Percentiles rank a stretch among this genome's conserved stretches.
phyloP scores from a whole-genome alignment of 176 grass and related monocot species.

The Triticum turgidum region DNA sequence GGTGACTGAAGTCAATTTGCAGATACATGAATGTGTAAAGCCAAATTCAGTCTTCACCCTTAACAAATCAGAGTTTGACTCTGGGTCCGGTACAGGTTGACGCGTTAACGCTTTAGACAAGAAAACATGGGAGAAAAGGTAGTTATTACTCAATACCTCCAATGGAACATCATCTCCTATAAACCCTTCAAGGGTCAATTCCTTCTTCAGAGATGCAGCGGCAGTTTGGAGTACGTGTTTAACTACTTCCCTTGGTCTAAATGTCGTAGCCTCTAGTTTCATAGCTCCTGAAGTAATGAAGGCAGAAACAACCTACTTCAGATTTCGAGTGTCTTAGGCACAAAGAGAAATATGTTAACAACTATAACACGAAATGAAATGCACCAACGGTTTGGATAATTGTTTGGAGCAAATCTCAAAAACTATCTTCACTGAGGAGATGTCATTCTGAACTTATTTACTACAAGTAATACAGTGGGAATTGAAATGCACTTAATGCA shows the following conservation, averaged over 20 bases:
- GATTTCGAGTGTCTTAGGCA: constrained; percentile 18
- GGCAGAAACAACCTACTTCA: constrained; percentile 24
- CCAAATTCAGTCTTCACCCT: too few species aligned
- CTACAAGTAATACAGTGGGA: not conserved
- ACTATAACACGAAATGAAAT: constrained; percentile 17
- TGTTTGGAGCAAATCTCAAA: constrained; percentile 15
- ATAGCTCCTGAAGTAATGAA: constrained; percentile 67
- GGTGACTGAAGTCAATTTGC: not conserved
- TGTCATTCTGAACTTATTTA: constrained; percentile 8
- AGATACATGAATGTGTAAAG: constrained; percentile 14
- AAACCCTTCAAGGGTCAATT: constrained; percentile 81
- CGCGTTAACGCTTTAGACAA: not conserved
- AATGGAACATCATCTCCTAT: constrained; percentile 78
- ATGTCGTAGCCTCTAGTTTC: constrained; percentile 87
- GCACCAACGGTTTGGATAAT: constrained; percentile 6
- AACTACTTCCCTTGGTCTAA: constrained; percentile 97
- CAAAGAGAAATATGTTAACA: constrained; percentile 23
- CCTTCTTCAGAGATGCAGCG: constrained; percentile 89
- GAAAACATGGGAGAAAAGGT: not conserved
- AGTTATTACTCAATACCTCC: constrained; percentile 56
- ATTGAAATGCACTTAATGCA: not conserved
- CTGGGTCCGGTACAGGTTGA: too few species aligned
- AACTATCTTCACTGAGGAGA: not conserved
- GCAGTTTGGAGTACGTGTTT: constrained; percentile 98
- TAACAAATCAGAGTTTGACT: too few species aligned